These are phyloP conservation scores for Xylaria digitata DNA, from an alignment of 2,329 filamentous ascomycete genomes.

Conservation along the genomic window DNA sequence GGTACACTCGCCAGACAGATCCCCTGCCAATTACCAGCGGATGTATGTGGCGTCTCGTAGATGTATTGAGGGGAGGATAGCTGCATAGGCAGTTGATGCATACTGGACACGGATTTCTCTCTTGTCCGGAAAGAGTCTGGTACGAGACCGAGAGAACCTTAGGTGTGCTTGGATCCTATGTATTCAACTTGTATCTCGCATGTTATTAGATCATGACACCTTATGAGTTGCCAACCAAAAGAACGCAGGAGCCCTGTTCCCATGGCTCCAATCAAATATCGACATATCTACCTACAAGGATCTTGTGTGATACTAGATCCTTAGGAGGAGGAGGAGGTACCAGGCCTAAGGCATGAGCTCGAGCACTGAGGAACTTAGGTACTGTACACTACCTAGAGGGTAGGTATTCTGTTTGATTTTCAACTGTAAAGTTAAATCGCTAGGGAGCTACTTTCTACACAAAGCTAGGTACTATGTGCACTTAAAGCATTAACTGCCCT, in stretches of 20 bases:
- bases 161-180: constrained; percentile 31
- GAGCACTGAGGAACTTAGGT: constrained; percentile 39
- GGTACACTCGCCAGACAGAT: constrained; percentile 52
- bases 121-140: constrained; percentile 32
- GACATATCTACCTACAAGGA: constrained; percentile 32
- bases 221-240: constrained; percentile 28
- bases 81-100: constrained; percentile 60
- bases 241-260: constrained; percentile 31
- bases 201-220: constrained; percentile 30
- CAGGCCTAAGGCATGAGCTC: constrained; percentile 41
- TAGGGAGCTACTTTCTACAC: constrained; percentile 2
- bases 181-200: constrained; percentile 31
- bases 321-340: constrained; percentile 33
- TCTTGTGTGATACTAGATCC: constrained; percentile 43
- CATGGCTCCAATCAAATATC: constrained; percentile 28
- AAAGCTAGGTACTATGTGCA: not conserved
- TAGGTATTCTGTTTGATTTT: constrained; percentile 27
- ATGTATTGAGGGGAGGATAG: constrained; percentile 59
- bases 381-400: constrained; percentile 1
- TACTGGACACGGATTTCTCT: constrained; percentile 53
- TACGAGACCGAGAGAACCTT: constrained; percentile 24
- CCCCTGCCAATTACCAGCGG: constrained; percentile 55
- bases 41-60: constrained; percentile 62
- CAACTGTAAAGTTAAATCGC: constrained; percentile 17
- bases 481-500: constrained; percentile 44